Conservation (phyloP, 108 stramenopile genomes). For the Chaetoceros muelleri region DNA sequence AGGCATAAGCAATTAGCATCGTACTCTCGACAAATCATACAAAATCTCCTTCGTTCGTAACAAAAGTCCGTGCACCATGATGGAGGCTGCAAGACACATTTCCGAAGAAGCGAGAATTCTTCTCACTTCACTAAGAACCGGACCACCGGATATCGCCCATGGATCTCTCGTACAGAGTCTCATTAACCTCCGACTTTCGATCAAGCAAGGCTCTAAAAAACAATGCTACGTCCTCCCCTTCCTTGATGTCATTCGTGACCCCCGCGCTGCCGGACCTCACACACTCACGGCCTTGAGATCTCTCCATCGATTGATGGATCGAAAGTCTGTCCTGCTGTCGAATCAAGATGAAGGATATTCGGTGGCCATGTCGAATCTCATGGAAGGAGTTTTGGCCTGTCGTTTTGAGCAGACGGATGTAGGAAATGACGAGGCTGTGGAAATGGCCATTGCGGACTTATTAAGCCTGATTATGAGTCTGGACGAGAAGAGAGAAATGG, state of each 20-base stretch:
- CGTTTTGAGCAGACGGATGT: conserved; percentile 86
- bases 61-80: neutral
- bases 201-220: conserved; percentile 8
- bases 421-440: conserved; percentile 82
- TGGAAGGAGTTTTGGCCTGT: conserved; percentile 55
- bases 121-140: conserved; percentile 61
- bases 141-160: conserved; percentile 67
- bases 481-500: conserved; percentile 22
- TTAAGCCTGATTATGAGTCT: conserved; percentile 45
- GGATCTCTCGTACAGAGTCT: conserved; percentile 65
- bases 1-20: too few species aligned
- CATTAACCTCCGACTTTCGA: conserved; percentile 37
- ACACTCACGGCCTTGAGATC: conserved; percentile 67
- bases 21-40: too few species aligned
- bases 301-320: conserved; percentile 54
- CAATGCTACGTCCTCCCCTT: conserved; percentile 65
- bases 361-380: conserved; percentile 3
- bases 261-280: conserved; percentile 79
- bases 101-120: conserved; percentile 67
- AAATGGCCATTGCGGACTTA: conserved; percentile 86
- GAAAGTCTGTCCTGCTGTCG: conserved; percentile 23
- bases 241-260: conserved; percentile 73
- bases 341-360: neutral
- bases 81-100: conserved; percentile 58
- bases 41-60: too few species aligned